Conservation (phyloP, 352 stramenopile species). For the Pythium vanterpoolii region DNA sequence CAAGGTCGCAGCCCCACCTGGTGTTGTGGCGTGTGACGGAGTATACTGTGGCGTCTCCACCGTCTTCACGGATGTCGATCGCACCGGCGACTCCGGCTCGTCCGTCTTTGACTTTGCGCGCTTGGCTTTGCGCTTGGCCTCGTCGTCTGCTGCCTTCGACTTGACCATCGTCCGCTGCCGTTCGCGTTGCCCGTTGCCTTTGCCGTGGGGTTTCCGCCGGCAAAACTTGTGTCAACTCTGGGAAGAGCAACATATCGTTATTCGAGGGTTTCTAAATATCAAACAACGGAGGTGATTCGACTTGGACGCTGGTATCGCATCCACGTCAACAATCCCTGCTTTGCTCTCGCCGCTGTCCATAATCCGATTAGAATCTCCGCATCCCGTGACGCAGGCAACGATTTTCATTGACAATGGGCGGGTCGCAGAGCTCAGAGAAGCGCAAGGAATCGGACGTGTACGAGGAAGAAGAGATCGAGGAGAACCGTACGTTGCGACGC, state of each 20-base stretch:
- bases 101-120: slow-evolving; percentile 49
- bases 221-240: not conserved
- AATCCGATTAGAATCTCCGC: slow-evolving; percentile 7
- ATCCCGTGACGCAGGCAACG: not conserved
- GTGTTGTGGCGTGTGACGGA: slow-evolving; percentile 20
- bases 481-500: slow-evolving; percentile 48
- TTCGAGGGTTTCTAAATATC: slow-evolving; percentile 12
- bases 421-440: slow-evolving; percentile 39
- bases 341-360: slow-evolving; percentile 9
- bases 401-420: too few species aligned
- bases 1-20: slow-evolving; percentile 5
- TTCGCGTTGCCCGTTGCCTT: not conserved
- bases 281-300: slow-evolving; percentile 7
- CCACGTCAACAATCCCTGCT: slow-evolving; percentile 21
- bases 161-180: slow-evolving; percentile 40
- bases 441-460: slow-evolving; percentile 53
- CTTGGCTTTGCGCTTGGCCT: slow-evolving; percentile 69
- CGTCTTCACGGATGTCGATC: slow-evolving; percentile 8
- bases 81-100: slow-evolving; percentile 21
- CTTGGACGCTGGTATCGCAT: not conserved
- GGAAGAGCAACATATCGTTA: slow-evolving; percentile 9
- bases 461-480: slow-evolving; percentile 45
- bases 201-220: slow-evolving; percentile 5
- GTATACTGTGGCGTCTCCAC: slow-evolving; percentile 16
- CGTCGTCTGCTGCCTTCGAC: slow-evolving; percentile 54